These are phyloP conservation scores for Rhynchosporium secalis DNA, from an alignment of 2,329 filamentous ascomycete species.

Conservation along the genomic window DNA sequence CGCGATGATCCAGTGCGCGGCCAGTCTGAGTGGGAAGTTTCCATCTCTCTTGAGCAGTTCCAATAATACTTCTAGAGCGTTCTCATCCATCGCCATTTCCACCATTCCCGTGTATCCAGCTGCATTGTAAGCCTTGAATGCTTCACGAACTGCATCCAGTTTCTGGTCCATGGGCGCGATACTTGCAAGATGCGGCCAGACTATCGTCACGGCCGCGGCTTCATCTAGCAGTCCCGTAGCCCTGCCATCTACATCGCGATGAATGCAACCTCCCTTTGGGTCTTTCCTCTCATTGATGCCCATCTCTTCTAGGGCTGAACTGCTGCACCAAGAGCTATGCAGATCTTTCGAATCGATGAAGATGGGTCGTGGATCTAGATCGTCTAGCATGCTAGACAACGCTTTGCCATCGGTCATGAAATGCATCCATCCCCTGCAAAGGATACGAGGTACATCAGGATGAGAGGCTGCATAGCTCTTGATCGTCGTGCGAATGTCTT, in stretches of 20 bases:
- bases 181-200: slow-evolving; percentile 54
- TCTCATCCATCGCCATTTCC: slow-evolving; percentile 62
- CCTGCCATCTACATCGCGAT: slow-evolving; percentile 49
- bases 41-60: slow-evolving; percentile 41
- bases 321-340: slow-evolving; percentile 58
- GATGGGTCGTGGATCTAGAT: slow-evolving; percentile 52
- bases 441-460: slow-evolving; percentile 48
- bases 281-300: slow-evolving; percentile 39
- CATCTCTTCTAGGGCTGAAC: slow-evolving; percentile 51
- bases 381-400: slow-evolving; percentile 52
- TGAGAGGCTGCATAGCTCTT: slow-evolving; percentile 47
- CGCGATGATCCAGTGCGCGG: slow-evolving; percentile 56
- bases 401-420: slow-evolving; percentile 53
- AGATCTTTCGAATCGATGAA: slow-evolving; percentile 58
- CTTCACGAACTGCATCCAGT: slow-evolving; percentile 46
- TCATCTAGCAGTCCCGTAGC: slow-evolving; percentile 54
- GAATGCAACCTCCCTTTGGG: slow-evolving; percentile 48
- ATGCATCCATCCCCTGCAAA: slow-evolving; percentile 58
- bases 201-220: slow-evolving; percentile 52
- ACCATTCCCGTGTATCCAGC: slow-evolving; percentile 55
- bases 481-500: slow-evolving; percentile 51
- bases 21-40: slow-evolving; percentile 47
- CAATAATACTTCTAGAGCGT: slow-evolving; percentile 52
- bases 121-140: slow-evolving; percentile 50
- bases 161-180: slow-evolving; percentile 52